Conservation (phyloP, 2,329 filamentous ascomycete species). For the Scytalidium sp. region DNA sequence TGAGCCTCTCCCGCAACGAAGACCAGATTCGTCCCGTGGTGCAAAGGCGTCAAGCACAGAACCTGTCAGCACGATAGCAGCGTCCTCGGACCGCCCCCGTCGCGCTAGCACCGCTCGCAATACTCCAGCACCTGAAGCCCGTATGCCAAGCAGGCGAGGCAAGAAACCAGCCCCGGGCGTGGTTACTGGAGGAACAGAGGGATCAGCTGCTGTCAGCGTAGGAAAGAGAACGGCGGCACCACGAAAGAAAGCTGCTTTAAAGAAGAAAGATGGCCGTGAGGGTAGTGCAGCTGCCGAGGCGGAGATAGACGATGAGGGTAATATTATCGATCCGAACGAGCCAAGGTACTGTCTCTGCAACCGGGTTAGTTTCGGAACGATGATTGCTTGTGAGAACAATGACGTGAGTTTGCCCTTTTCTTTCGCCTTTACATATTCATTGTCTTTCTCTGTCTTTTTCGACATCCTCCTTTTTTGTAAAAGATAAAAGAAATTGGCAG, state of each 20-base stretch:
- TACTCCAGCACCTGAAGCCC: slow-evolving; percentile 37
- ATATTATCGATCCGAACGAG: slow-evolving; percentile 72
- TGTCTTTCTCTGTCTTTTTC: slow-evolving; percentile 4
- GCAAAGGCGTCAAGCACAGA: slow-evolving; percentile 26
- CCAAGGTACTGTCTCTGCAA: slow-evolving; percentile 76
- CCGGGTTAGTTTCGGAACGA: slow-evolving; percentile 75
- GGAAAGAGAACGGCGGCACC: slow-evolving; percentile 70
- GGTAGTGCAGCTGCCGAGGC: slow-evolving; percentile 45
- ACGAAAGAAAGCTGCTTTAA: slow-evolving; percentile 56
- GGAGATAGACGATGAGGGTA: slow-evolving; percentile 66
- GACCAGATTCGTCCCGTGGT: slow-evolving; percentile 19
- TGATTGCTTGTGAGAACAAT: slow-evolving; percentile 80
- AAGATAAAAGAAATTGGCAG: slow-evolving; percentile 1
- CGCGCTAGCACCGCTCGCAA: slow-evolving; percentile 36
- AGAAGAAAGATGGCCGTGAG: slow-evolving; percentile 35
- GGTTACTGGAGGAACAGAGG: slow-evolving; percentile 46
- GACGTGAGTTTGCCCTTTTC: slow-evolving; percentile 53
- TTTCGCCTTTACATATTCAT: slow-evolving; percentile 10
- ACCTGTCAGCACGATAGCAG: slow-evolving; percentile 9
- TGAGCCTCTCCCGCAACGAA: slow-evolving; percentile 21
- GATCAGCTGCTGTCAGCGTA: slow-evolving; percentile 57
- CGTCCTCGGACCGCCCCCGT: slow-evolving; percentile 26
- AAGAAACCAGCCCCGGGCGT: slow-evolving; percentile 72
- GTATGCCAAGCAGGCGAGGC: slow-evolving; percentile 52
- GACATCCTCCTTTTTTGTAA: slow-evolving; percentile 5